Conservation (phyloP, 306 rosid genomes). For the Glycine soja region DNA sequence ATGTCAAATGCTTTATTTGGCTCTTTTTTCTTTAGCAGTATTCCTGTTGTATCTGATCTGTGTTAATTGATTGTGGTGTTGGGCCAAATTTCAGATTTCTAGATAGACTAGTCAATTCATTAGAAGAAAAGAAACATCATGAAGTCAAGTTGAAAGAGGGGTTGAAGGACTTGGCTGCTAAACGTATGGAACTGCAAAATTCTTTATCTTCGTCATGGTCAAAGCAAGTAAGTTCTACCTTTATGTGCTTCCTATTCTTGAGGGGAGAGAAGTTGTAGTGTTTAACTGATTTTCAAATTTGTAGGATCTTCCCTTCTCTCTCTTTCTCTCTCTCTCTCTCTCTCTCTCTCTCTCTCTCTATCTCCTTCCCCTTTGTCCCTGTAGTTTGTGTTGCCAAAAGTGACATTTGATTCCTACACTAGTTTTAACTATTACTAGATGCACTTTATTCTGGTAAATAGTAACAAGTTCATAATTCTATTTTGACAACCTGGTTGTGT, state of each 20-base stretch:
- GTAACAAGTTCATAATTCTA: neutral
- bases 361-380: neutral
- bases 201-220: conserved; percentile 91
- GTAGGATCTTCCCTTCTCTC: neutral
- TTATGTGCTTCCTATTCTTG: neutral
- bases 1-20: neutral
- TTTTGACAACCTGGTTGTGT: neutral
- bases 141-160: conserved; percentile 90
- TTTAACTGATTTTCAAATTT: conserved; percentile 1
- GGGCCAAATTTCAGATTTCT: conserved; percentile 74
- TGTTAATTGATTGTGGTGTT: conserved; percentile 29
- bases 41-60: conserved; percentile 7
- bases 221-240: conserved; percentile 72
- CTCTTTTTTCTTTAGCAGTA: conserved; percentile 30
- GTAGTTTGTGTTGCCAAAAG: conserved; percentile 2
- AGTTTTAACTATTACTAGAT: conserved; percentile 10
- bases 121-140: conserved; percentile 92
- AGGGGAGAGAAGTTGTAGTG: neutral
- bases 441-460: conserved; percentile 10
- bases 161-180: conserved; percentile 77
- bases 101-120: conserved; percentile 78
- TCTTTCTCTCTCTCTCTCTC: neutral
- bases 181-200: conserved; percentile 91
- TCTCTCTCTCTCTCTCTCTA: neutral
- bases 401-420: conserved; percentile 12